phyloP scores from a whole-genome alignment of 345 rosid species.

The Salix udensis region DNA sequence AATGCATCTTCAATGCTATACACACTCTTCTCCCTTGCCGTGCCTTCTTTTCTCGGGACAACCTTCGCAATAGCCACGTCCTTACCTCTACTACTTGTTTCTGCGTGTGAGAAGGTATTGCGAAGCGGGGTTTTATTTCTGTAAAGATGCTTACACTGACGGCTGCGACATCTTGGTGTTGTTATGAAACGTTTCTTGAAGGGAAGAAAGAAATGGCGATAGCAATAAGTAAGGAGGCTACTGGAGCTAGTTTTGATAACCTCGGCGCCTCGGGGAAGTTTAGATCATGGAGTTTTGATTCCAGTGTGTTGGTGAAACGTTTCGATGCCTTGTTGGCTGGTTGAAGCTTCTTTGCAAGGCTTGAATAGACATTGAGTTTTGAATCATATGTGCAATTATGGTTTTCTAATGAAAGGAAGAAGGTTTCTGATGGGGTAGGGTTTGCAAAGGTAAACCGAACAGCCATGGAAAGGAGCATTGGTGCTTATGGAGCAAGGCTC shows the following conservation, averaged over 20 bases:
- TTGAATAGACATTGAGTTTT: conserved; percentile 37
- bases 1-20: conserved; percentile 72
- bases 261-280: neutral
- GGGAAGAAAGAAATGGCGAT: conserved; percentile 41
- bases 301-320: conserved; percentile 39
- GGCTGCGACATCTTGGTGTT: conserved; percentile 7
- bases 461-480: neutral
- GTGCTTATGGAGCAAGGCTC: neutral
- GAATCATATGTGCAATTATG: neutral
- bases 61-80: conserved; percentile 14
- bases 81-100: conserved; percentile 31
- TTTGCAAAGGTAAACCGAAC: neutral
- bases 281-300: conserved; percentile 44
- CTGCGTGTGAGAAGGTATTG: conserved; percentile 22
- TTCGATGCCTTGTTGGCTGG: conserved; percentile 64
- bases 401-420: neutral
- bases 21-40: conserved; percentile 9
- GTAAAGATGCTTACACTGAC: conserved; percentile 15
- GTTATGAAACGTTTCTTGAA: conserved; percentile 40
- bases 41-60: conserved; percentile 6
- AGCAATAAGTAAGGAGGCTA: conserved; percentile 43
- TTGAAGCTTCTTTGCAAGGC: conserved; percentile 53
- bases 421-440: neutral
- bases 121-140: conserved; percentile 22
- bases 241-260: conserved; percentile 27